phyloP scores from a whole-genome alignment of 768 basidiomycete species.

The Heimioporus sp. region DNA sequence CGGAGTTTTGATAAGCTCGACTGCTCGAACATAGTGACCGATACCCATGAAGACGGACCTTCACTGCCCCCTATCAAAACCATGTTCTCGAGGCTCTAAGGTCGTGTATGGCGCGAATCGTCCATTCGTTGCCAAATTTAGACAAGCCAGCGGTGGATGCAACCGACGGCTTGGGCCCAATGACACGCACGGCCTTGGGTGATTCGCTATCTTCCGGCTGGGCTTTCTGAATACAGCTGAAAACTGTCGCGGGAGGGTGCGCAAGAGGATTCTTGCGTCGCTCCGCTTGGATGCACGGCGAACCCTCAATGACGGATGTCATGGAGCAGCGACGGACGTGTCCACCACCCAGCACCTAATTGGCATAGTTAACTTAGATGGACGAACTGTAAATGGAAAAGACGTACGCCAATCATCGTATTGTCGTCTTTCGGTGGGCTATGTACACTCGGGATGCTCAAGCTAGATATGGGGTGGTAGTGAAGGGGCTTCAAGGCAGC shows the following conservation, averaged over 20 bases:
- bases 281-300: conserved; percentile 65
- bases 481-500: conserved; percentile 44
- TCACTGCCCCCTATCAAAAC: too few relatives aligned
- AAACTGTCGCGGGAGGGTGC: conserved; percentile 27
- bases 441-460: conserved; percentile 50
- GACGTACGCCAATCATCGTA: conserved; percentile 74
- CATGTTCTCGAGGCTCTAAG: too few relatives aligned
- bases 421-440: conserved; percentile 67
- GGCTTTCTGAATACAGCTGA: conserved; percentile 35
- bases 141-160: conserved; percentile 56
- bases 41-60: too few relatives aligned
- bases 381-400: neutral
- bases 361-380: neutral
- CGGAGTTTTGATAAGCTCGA: conserved; percentile 9
- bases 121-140: conserved; percentile 49
- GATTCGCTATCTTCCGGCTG: conserved; percentile 27
- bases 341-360: conserved; percentile 77
- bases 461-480: conserved; percentile 63
- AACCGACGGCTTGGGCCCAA: conserved; percentile 61
- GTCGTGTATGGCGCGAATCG: too few relatives aligned
- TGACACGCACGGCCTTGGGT: conserved; percentile 43
- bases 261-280: conserved; percentile 50
- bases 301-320: conserved; percentile 60
- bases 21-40: too few relatives aligned
- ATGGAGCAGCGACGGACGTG: conserved; percentile 68